Evolutionary conservation across 1,284 basidiomycete species (phyloP).

Genomic region (Mycena citricolor): DNA sequence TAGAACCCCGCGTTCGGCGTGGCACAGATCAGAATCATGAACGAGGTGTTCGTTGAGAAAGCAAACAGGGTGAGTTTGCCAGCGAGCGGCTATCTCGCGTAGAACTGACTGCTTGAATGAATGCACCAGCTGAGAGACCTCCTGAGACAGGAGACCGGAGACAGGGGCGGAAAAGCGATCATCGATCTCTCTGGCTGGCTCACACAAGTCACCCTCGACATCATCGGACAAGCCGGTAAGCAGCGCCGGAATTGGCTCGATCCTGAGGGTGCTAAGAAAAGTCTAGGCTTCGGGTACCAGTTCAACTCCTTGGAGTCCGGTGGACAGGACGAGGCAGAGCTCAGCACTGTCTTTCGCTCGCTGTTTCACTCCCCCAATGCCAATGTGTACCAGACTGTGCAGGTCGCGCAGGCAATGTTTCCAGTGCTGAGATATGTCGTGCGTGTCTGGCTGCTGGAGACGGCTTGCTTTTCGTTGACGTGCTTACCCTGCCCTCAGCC

Average conservation of each 20-base stretch:
- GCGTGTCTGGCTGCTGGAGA: no score
- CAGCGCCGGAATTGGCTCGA: no score
- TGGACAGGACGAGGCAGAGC: slow-evolving; percentile 41
- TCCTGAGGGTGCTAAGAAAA: no score
- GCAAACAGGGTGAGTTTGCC: slow-evolving; percentile 10
- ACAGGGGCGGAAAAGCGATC: no score
- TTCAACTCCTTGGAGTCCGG: slow-evolving; percentile 51
- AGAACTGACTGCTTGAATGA: no score
- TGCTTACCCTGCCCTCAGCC: background rate
- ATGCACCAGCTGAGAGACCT: no score
- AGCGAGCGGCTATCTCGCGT: no score
- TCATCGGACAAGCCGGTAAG: slow-evolving; percentile 67
- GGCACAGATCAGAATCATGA: slow-evolving; percentile 19
- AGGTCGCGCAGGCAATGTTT: background rate
- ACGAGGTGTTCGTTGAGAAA: slow-evolving; percentile 21
- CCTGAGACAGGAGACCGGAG: no score
- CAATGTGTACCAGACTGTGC: slow-evolving; percentile 6
- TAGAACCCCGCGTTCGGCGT: slow-evolving; percentile 24
- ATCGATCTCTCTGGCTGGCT: slow-evolving; percentile 57
- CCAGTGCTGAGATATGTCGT: background rate
- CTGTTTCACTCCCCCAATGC: slow-evolving; percentile 5
- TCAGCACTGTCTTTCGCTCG: slow-evolving; percentile 24
- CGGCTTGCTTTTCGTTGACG: background rate
- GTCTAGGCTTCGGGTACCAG: slow-evolving; percentile 68
- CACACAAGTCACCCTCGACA: slow-evolving; percentile 59